Conservation (phyloP, 208 protist species). For the Jaenimonas drosophilae region DNA sequence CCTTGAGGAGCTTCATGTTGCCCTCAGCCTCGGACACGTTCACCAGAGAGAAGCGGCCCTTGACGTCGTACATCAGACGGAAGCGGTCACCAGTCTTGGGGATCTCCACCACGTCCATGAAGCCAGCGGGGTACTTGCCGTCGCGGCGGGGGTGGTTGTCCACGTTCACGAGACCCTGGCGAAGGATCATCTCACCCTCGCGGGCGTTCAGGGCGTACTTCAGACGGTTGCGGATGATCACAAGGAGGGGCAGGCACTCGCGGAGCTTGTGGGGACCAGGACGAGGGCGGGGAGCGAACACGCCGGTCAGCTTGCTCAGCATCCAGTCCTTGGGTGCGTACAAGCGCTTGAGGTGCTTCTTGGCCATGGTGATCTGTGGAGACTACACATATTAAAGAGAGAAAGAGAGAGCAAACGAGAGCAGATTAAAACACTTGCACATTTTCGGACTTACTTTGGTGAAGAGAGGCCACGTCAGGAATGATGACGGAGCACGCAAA, state of each 20-base stretch:
- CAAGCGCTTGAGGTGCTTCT: slow-evolving; percentile 99
- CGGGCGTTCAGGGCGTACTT: slow-evolving; percentile 97
- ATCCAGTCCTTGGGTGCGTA: slow-evolving; percentile 99
- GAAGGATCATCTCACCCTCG: slow-evolving; percentile 97
- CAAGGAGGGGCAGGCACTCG: too few species aligned
- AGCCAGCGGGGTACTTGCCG: slow-evolving; percentile 96
- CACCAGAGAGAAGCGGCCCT: slow-evolving; percentile 97
- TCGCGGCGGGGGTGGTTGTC: too few species aligned
- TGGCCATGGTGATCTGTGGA: slow-evolving; percentile 74
- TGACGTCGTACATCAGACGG: slow-evolving; percentile 98
- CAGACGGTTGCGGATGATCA: slow-evolving; percentile 86
- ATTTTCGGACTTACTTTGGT: too few species aligned
- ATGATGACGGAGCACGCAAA: too few species aligned
- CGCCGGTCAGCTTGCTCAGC: slow-evolving; percentile 98
- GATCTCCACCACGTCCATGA: slow-evolving; percentile 98
- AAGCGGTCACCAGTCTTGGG: slow-evolving; percentile 98
- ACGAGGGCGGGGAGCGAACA: slow-evolving; percentile 95
- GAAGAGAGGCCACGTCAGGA: too few species aligned
- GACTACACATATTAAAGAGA: slow-evolving; percentile 10
- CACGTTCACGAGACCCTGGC: slow-evolving; percentile 92
- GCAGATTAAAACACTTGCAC: slow-evolving; percentile 6
- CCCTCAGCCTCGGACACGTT: slow-evolving; percentile 93
- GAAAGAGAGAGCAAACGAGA: slow-evolving; percentile 6
- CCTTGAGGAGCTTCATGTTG: slow-evolving; percentile 96
- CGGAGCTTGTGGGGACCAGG: too few species aligned